Percentiles rank a stretch among this genome's conserved stretches.
phyloP scores from a whole-genome alignment of 2,329 filamentous ascomycete genomes.

The Monosporascus ibericus region DNA sequence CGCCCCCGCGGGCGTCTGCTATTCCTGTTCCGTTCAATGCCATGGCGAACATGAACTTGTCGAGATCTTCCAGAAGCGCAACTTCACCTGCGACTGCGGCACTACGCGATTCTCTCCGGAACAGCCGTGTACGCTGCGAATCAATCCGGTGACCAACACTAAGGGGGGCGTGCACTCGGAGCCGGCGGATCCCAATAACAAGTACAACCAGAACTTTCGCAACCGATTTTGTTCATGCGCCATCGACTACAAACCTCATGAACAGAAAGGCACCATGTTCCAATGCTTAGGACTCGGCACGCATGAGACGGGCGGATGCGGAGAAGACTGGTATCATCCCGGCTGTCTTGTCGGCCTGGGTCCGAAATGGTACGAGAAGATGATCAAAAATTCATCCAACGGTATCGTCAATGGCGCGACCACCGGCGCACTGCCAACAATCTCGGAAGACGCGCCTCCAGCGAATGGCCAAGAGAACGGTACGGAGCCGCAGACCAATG shows the following conservation, averaged over 20 bases:
- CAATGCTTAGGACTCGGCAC: slow-evolving; percentile 86
- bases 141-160: slow-evolving; percentile 64
- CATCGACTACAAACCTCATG: slow-evolving; percentile 79
- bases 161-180: slow-evolving; percentile 76
- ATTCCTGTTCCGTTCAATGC: slow-evolving; percentile 93
- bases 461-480: slow-evolving; percentile 18
- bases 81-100: slow-evolving; percentile 95
- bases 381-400: slow-evolving; percentile 27
- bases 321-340: slow-evolving; percentile 97
- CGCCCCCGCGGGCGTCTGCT: slow-evolving; percentile 80
- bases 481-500: slow-evolving; percentile 11
- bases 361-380: slow-evolving; percentile 62
- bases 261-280: slow-evolving; percentile 96
- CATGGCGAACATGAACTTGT: slow-evolving; percentile 93
- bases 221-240: slow-evolving; percentile 89
- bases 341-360: slow-evolving; percentile 82
- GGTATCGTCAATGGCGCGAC: slow-evolving; percentile 4
- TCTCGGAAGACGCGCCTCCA: slow-evolving; percentile 38
- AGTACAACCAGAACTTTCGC: slow-evolving; percentile 92
- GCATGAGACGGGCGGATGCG: slow-evolving; percentile 77
- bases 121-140: slow-evolving; percentile 68
- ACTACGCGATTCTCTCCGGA: slow-evolving; percentile 68
- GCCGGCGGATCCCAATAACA: slow-evolving; percentile 64
- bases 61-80: slow-evolving; percentile 90
- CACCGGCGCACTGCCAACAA: slow-evolving; percentile 35